These are phyloP conservation scores for Hypoxylon sp. DNA, from an alignment of 2,329 filamentous ascomycete genomes.

Conservation along the genomic window DNA sequence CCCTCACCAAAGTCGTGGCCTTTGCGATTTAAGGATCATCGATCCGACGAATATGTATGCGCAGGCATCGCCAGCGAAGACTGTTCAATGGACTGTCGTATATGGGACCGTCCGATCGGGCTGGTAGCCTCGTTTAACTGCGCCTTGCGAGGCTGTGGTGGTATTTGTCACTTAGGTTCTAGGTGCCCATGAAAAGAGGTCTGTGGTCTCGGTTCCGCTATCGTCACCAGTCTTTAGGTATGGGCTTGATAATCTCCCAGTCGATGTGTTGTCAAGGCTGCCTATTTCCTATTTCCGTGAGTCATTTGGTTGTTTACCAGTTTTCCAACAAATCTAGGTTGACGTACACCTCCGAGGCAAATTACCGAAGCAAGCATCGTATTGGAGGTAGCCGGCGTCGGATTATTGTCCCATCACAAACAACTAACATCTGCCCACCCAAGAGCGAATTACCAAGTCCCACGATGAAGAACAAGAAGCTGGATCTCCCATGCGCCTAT, in stretches of 20 bases:
- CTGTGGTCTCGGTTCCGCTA: background rate
- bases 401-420: slow-evolving; percentile 7
- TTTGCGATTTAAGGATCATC: slow-evolving; percentile 20
- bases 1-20: slow-evolving; percentile 12
- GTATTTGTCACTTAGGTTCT: slow-evolving; percentile 12
- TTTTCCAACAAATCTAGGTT: slow-evolving; percentile 22
- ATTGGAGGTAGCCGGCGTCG: slow-evolving; percentile 12
- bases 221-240: slow-evolving; percentile 3
- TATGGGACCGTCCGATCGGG: background rate
- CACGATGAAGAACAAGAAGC: slow-evolving; percentile 21
- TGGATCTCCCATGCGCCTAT: slow-evolving; percentile 7
- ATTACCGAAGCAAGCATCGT: slow-evolving; percentile 27
- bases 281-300: slow-evolving; percentile 23
- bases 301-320: slow-evolving; percentile 35
- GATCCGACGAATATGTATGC: slow-evolving; percentile 10
- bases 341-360: slow-evolving; percentile 23
- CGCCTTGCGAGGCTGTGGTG: slow-evolving; percentile 6
- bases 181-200: slow-evolving; percentile 15
- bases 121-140: slow-evolving; percentile 1
- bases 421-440: slow-evolving; percentile 1
- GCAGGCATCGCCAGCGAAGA: slow-evolving; percentile 8
- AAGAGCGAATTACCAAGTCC: slow-evolving; percentile 17
- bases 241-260: slow-evolving; percentile 5
- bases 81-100: background rate
- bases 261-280: slow-evolving; percentile 11